These are phyloP conservation scores for Phytophthora hybrid DNA, from an alignment of 352 stramenopile species.

Conservation along the genomic window DNA sequence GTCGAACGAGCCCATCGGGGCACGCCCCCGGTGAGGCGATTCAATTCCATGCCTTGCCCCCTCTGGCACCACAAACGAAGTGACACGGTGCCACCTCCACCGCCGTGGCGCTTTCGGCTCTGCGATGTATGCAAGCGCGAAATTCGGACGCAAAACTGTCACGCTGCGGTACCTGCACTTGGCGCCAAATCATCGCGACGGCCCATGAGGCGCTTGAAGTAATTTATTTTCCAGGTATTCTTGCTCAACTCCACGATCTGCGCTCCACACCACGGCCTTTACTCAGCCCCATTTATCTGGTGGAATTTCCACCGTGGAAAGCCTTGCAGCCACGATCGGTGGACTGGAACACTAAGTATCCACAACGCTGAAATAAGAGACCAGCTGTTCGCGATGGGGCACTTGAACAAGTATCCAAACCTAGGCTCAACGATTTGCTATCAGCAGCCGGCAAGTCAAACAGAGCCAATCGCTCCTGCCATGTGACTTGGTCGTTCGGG, in stretches of 20 bases:
- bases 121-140: too few species aligned
- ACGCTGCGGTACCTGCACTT: too few species aligned
- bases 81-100: too few species aligned
- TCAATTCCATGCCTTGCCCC: too few species aligned
- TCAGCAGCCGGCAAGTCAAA: neutral
- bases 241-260: neutral
- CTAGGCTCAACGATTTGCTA: neutral
- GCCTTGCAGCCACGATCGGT: neutral
- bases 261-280: neutral
- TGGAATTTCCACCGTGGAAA: conserved; percentile 1
- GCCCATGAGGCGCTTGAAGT: conserved; percentile 14
- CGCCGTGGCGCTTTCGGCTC: too few species aligned
- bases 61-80: too few species aligned
- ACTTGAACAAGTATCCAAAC: conserved; percentile 3
- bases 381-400: neutral
- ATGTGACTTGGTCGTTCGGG: conserved; percentile 30
- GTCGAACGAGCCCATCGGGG: too few species aligned
- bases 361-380: neutral
- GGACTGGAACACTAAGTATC: neutral
- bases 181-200: neutral
- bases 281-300: neutral
- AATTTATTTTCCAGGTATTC: conserved; percentile 4
- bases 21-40: too few species aligned
- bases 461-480: conserved; percentile 10
- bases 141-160: too few species aligned